Evolutionary conservation across 1,284 basidiomycete species (phyloP).

Genomic region (Heterobasidion occidentale): DNA sequence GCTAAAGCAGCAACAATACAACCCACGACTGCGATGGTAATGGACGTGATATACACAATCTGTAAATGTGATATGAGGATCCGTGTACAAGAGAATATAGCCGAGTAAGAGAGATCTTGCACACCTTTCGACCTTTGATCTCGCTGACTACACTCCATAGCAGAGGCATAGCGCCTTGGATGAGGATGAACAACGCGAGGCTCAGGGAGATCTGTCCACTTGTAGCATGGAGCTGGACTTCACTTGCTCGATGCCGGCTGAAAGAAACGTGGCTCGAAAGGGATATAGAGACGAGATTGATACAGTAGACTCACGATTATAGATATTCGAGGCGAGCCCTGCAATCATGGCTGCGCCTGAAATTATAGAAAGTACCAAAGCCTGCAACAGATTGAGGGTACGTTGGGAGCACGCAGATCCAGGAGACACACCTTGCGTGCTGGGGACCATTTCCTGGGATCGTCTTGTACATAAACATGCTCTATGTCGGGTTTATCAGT

Average conservation of each 20-base stretch:
- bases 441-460: background rate
- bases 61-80: constrained; percentile 17
- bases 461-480: background rate
- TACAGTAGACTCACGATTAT: background rate
- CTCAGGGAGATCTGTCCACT: constrained; percentile 65
- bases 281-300: background rate
- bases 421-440: background rate
- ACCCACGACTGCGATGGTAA: constrained; percentile 53
- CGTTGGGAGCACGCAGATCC: background rate
- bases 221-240: constrained; percentile 55
- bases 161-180: constrained; percentile 66
- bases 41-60: constrained; percentile 61
- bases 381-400: background rate
- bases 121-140: constrained; percentile 73
- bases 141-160: constrained; percentile 72
- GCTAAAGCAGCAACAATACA: constrained; percentile 60
- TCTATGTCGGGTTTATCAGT: background rate
- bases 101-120: constrained; percentile 8
- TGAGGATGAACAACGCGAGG: constrained; percentile 71
- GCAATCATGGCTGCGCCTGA: background rate
- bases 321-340: background rate
- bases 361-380: background rate
- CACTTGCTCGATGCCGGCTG: constrained; percentile 64
- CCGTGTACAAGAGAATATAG: background rate
- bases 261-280: background rate